A percentile compares a stretch with the other conserved stretches of the same genome.
These are phyloP conservation scores for Solanum piurae DNA, from an alignment of 257 asterid species.

Conservation along the genomic window DNA sequence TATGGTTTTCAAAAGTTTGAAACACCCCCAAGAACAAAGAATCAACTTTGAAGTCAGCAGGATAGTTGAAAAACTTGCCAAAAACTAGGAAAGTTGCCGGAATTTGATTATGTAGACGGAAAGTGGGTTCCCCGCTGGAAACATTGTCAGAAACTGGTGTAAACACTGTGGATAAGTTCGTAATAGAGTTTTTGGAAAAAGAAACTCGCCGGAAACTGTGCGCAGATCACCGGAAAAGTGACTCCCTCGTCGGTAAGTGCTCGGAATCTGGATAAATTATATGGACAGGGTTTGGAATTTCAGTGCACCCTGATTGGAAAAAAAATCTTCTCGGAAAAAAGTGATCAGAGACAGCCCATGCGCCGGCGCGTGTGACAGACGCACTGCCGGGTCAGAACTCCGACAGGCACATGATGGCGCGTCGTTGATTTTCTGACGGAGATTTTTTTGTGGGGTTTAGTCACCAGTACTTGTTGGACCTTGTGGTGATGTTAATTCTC, in stretches of 20 bases:
- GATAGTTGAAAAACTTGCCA: not conserved
- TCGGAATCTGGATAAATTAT: not conserved
- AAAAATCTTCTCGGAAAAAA: not conserved
- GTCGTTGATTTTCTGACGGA: not conserved
- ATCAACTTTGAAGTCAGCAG: not conserved
- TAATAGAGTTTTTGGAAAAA: not conserved
- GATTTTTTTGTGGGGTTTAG: not conserved
- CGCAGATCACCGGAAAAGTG: not conserved
- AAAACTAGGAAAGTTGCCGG: not conserved
- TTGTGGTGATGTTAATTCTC: not conserved
- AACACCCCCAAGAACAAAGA: not conserved
- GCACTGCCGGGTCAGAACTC: not conserved
- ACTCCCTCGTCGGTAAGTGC: not conserved
- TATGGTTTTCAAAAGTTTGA: not conserved
- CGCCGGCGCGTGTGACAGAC: not conserved
- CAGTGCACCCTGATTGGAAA: not conserved
- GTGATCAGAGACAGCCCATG: not conserved
- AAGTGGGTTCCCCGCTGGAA: not conserved
- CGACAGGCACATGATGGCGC: not conserved
- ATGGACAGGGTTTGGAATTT: not conserved
- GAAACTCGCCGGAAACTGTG: not conserved
- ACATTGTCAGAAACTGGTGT: not conserved
- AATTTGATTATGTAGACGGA: not conserved
- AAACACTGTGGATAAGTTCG: not conserved
- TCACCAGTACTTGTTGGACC: not conserved